Conservation (phyloP, 768 basidiomycete species). For the Lyophyllum atratum region DNA sequence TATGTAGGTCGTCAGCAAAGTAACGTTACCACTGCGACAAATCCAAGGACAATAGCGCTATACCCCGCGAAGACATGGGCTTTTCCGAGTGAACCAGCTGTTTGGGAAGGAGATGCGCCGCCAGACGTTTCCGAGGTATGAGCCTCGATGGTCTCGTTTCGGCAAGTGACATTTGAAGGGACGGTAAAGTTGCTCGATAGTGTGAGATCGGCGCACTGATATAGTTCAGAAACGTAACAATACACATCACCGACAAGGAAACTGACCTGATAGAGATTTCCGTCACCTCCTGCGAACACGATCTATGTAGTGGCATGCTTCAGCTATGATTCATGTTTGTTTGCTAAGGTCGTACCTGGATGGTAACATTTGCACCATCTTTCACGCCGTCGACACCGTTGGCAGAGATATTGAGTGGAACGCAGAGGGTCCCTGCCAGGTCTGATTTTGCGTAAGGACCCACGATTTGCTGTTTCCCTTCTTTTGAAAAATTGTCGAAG, state of each 20-base stretch:
- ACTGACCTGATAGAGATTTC: constrained; percentile 63
- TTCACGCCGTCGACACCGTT: constrained; percentile 44
- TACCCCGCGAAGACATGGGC: constrained; percentile 5
- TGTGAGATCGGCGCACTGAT: constrained; percentile 75
- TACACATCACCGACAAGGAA: neutral
- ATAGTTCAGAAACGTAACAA: constrained; percentile 26
- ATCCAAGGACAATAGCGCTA: neutral
- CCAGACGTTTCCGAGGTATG: constrained; percentile 6
- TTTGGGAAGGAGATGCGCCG: constrained; percentile 13
- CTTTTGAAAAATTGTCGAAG: constrained; percentile 59
- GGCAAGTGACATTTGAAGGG: constrained; percentile 43
- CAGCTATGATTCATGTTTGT: neutral
- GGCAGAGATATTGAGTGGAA: constrained; percentile 58
- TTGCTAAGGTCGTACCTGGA: constrained; percentile 41
- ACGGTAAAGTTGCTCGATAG: constrained; percentile 52
- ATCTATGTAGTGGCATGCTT: constrained; percentile 54
- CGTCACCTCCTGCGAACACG: constrained; percentile 66
- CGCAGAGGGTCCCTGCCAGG: constrained; percentile 61
- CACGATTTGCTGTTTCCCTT: constrained; percentile 32
- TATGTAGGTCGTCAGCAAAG: neutral
- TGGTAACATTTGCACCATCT: constrained; percentile 71
- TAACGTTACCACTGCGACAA: neutral
- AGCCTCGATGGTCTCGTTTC: constrained; percentile 30
- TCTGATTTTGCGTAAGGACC: constrained; percentile 47
- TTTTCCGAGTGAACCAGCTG: constrained; percentile 1